Conservation (phyloP, 495 filamentous ascomycete genomes). For the Trichoderma virens region DNA sequence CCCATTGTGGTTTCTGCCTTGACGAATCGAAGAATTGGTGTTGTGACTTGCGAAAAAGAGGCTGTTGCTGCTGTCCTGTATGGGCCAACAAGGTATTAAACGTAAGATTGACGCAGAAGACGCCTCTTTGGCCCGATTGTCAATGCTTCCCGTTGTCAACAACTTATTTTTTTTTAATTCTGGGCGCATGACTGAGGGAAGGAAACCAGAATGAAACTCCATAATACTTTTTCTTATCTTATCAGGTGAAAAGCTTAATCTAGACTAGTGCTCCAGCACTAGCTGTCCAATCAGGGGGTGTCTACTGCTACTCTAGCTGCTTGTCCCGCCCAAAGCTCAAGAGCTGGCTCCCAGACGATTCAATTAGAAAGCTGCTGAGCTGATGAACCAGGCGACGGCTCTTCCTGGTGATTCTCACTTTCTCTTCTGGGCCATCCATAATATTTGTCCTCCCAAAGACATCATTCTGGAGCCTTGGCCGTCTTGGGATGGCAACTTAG, state of each 20-base stretch:
- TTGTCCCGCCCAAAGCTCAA: neutral
- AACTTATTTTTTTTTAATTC: neutral
- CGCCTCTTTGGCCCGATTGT: neutral
- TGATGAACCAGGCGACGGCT: neutral
- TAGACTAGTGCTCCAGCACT: neutral
- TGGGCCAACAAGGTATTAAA: neutral
- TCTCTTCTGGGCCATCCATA: neutral
- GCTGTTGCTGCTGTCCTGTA: too few species aligned
- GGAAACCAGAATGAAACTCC: neutral
- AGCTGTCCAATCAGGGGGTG: neutral
- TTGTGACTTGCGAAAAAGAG: too few species aligned
- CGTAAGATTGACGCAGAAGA: neutral
- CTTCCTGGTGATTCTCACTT: neutral
- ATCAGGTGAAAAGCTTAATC: neutral
- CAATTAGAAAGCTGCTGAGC: neutral
- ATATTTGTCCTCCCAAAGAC: neutral
- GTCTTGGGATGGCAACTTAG: neutral
- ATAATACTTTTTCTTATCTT: slow-evolving; percentile 7
- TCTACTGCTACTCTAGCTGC: neutral
- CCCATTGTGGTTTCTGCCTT: slow-evolving; percentile 6
- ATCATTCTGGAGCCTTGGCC: neutral
- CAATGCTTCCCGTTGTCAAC: neutral
- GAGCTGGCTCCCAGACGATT: neutral
- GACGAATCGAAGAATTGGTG: too few species aligned
- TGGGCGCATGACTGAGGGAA: neutral